Conservation (phyloP, 176 grass and related monocot species). For the Bromus sterilis region DNA sequence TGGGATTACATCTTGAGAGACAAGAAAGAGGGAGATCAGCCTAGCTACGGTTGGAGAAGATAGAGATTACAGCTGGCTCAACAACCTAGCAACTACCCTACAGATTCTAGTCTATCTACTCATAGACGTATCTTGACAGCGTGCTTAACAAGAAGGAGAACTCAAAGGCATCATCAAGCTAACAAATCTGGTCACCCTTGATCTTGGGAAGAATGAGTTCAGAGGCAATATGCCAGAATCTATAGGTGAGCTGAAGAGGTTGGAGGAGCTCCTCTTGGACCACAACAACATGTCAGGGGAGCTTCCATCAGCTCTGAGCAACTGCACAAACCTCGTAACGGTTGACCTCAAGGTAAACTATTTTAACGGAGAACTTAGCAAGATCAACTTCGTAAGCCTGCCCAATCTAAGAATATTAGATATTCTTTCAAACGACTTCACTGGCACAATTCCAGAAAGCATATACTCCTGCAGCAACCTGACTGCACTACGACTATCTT, state of each 20-base stretch:
- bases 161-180: not conserved
- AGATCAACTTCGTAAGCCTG: constrained; percentile 26
- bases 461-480: constrained; percentile 24
- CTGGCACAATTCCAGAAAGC: not conserved
- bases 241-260: not conserved
- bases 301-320: not conserved
- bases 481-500: not conserved
- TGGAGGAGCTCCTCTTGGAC: not conserved
- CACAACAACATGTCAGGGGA: constrained; percentile 6
- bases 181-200: constrained; percentile 7
- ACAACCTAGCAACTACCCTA: too few relatives aligned
- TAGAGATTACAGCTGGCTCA: too few relatives aligned
- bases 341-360: constrained; percentile 24
- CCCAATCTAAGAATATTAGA: constrained; percentile 19
- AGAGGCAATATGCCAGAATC: not conserved
- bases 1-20: too few relatives aligned
- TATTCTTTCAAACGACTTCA: constrained; percentile 16
- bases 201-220: constrained; percentile 2
- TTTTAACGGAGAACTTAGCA: constrained; percentile 23
- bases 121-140: too few relatives aligned
- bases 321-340: constrained; percentile 1
- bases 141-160: too few relatives aligned
- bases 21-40: too few relatives aligned
- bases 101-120: too few relatives aligned
- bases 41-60: too few relatives aligned